These are phyloP conservation scores for Trichoderma sp. DNA, from an alignment of 2,329 filamentous ascomycete genomes.

Conservation along the genomic window DNA sequence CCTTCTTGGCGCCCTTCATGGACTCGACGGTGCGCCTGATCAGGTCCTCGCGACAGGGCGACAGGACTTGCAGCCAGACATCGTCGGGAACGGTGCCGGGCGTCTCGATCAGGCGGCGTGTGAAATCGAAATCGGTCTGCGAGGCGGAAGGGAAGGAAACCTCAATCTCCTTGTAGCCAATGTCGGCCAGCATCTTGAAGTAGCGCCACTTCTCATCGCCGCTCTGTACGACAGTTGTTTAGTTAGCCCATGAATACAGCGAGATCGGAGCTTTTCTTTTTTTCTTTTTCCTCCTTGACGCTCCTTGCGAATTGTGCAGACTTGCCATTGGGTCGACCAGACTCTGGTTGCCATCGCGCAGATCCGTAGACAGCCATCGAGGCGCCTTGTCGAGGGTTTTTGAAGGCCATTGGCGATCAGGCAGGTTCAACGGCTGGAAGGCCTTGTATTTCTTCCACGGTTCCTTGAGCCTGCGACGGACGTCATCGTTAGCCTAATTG, in stretches of 20 bases:
- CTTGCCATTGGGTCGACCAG: slow-evolving; percentile 88
- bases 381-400: slow-evolving; percentile 82
- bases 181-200: slow-evolving; percentile 89
- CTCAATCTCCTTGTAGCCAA: slow-evolving; percentile 98
- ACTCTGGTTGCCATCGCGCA: slow-evolving; percentile 89
- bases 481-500: not conserved
- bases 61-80: slow-evolving; percentile 88
- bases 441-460: slow-evolving; percentile 75
- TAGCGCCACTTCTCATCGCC: slow-evolving; percentile 93
- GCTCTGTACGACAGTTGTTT: slow-evolving; percentile 56
- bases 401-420: slow-evolving; percentile 79
- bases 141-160: slow-evolving; percentile 94
- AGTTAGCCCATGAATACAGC: not conserved
- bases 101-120: slow-evolving; percentile 80
- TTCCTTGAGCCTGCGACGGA: slow-evolving; percentile 63
- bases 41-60: slow-evolving; percentile 87
- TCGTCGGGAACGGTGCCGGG: slow-evolving; percentile 83
- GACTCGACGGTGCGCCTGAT: slow-evolving; percentile 89
- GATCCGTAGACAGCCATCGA: slow-evolving; percentile 84
- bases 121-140: slow-evolving; percentile 96
- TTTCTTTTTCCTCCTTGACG: no score
- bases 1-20: slow-evolving; percentile 86
- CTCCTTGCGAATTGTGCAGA: not conserved
- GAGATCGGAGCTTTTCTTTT: not conserved
- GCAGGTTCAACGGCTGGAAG: slow-evolving; percentile 61